These are phyloP conservation scores for Gypsophila paniculata DNA, from an alignment of 179 eudicot genomes.

Conservation along the genomic window DNA sequence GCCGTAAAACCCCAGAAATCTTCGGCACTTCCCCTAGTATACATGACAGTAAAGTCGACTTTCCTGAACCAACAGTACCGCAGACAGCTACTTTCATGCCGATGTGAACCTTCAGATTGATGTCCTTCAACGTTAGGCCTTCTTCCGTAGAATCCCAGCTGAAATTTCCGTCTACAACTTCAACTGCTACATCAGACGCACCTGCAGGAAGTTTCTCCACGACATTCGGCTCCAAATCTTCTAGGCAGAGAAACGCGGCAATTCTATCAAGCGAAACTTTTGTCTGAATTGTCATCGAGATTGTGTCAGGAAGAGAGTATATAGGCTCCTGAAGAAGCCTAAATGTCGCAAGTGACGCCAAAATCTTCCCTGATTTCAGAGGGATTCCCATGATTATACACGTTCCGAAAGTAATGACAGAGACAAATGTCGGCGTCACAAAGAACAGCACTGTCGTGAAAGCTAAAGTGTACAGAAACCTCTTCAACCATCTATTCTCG, in stretches of 20 bases:
- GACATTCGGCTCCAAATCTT: conserved; percentile 44
- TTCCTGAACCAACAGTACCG: conserved; percentile 75
- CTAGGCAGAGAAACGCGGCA: conserved; percentile 55
- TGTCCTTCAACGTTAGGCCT: conserved; percentile 38
- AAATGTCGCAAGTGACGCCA: conserved; percentile 72
- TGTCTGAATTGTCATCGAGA: conserved; percentile 58
- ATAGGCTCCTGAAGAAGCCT: conserved; percentile 63
- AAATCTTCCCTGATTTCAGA: conserved; percentile 60
- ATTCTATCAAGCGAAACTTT: conserved; percentile 74
- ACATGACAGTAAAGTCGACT: conserved; percentile 67
- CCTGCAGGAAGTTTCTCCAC: conserved; percentile 37
- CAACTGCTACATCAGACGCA: conserved; percentile 41
- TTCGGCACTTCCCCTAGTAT: conserved; percentile 61
- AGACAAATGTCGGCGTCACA: conserved; percentile 57
- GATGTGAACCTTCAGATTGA: conserved; percentile 38
- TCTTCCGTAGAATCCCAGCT: conserved; percentile 51
- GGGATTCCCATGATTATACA: conserved; percentile 27
- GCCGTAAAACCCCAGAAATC: conserved; percentile 41
- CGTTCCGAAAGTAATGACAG: conserved; percentile 10
- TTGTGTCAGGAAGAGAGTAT: conserved; percentile 54
- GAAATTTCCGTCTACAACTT: conserved; percentile 48
- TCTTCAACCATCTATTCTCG: conserved; percentile 53
- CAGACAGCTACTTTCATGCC: conserved; percentile 73
- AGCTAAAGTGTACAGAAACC: conserved; percentile 42
- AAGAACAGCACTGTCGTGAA: conserved; percentile 39